Percentiles rank a stretch among this genome's conserved stretches.
phyloP scores from a whole-genome alignment of 768 basidiomycete species.

The Serendipita sp. region DNA sequence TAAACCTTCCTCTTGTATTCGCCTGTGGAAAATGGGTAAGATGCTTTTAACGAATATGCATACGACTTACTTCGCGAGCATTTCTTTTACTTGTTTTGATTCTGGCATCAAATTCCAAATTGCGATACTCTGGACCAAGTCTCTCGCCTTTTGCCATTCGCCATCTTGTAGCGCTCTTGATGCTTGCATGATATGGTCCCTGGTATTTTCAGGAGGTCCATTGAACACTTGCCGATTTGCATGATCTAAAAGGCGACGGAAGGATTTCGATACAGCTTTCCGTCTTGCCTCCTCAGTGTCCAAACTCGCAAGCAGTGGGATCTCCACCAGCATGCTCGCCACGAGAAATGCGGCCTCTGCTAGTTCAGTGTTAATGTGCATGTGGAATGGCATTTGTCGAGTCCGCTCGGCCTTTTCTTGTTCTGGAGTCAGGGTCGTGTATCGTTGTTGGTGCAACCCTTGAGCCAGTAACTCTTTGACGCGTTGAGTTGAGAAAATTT shows the following conservation, averaged over 20 bases:
- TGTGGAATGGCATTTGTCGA: slow-evolving; percentile 94
- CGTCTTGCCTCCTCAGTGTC: slow-evolving; percentile 89
- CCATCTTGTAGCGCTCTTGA: slow-evolving; percentile 91
- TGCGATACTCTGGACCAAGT: slow-evolving; percentile 89
- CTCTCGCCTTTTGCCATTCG: slow-evolving; percentile 91
- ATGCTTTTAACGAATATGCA: neutral
- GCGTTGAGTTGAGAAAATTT: slow-evolving; percentile 91
- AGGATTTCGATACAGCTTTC: slow-evolving; percentile 90
- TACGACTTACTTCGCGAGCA: slow-evolving; percentile 67
- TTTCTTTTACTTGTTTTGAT: slow-evolving; percentile 72
- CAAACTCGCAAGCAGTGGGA: slow-evolving; percentile 84
- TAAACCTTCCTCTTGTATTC: slow-evolving; percentile 95
- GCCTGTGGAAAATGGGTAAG: slow-evolving; percentile 30
- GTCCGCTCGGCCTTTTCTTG: slow-evolving; percentile 95
- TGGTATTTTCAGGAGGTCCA: slow-evolving; percentile 93
- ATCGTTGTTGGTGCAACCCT: slow-evolving; percentile 85
- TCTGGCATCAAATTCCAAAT: slow-evolving; percentile 97
- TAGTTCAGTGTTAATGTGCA: slow-evolving; percentile 98
- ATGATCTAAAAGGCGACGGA: slow-evolving; percentile 87
- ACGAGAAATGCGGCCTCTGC: slow-evolving; percentile 95
- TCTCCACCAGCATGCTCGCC: slow-evolving; percentile 96
- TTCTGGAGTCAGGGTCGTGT: slow-evolving; percentile 65
- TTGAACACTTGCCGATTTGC: slow-evolving; percentile 96
- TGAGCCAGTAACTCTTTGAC: slow-evolving; percentile 96
- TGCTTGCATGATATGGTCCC: slow-evolving; percentile 99